Evolutionary conservation across 2,329 filamentous ascomycete genomes (phyloP).

Genomic region (Pseudogymnoascus sp.): DNA sequence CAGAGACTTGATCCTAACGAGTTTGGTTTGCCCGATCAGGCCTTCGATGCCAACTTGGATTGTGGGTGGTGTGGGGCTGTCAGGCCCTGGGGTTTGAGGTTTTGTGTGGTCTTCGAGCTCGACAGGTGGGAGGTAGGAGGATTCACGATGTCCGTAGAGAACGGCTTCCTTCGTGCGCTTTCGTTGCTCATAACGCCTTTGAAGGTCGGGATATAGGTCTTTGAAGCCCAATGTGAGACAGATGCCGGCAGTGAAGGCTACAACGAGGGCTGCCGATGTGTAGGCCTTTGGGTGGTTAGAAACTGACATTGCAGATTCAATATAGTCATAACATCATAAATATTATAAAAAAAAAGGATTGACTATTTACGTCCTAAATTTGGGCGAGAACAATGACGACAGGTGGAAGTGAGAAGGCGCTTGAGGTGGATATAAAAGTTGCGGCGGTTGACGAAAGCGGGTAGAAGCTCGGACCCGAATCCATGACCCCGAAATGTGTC

Average conservation of each 20-base stretch:
- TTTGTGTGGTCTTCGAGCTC: slow-evolving; percentile 48
- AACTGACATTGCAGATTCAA: slow-evolving; percentile 42
- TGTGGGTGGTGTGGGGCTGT: slow-evolving; percentile 15
- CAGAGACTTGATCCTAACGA: slow-evolving; percentile 77
- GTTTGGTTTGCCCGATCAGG: slow-evolving; percentile 86
- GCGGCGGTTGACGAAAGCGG: slow-evolving; percentile 5
- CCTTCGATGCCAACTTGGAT: slow-evolving; percentile 78
- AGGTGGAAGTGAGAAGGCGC: slow-evolving; percentile 9
- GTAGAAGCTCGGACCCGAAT: slow-evolving; percentile 7
- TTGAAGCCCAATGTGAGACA: slow-evolving; percentile 69
- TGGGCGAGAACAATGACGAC: slow-evolving; percentile 5
- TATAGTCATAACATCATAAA: slow-evolving; percentile 9
- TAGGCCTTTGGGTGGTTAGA: slow-evolving; percentile 54
- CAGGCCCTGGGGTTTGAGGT: slow-evolving; percentile 18
- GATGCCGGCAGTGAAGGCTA: slow-evolving; percentile 71
- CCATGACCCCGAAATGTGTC: slow-evolving; percentile 5
- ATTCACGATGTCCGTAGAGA: slow-evolving; percentile 10
- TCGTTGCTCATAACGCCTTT: slow-evolving; percentile 49
- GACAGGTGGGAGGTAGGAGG: slow-evolving; percentile 31
- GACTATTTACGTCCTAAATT: not conserved
- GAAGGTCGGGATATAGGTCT: slow-evolving; percentile 68
- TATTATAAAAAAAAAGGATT: slow-evolving; percentile 7
- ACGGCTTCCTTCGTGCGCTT: slow-evolving; percentile 22
- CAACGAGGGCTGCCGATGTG: slow-evolving; percentile 55
- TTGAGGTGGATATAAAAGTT: slow-evolving; percentile 14